These are phyloP conservation scores for Acacia pycnantha DNA, from an alignment of 331 rosid genomes.

Conservation along the genomic window DNA sequence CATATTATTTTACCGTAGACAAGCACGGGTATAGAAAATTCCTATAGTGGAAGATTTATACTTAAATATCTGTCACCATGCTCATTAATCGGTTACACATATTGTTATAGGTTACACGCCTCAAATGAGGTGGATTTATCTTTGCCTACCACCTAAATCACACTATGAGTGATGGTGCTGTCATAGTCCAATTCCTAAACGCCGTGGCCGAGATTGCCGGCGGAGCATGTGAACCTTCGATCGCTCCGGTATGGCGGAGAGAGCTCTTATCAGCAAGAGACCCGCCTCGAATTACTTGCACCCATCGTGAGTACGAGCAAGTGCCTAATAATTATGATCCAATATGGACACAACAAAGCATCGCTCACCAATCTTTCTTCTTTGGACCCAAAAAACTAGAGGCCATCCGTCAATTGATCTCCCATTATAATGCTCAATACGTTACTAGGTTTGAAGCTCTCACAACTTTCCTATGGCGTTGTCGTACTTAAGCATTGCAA, in stretches of 20 bases:
- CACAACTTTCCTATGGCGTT: conserved; percentile 4
- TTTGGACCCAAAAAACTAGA: too few species aligned
- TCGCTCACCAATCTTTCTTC: too few species aligned
- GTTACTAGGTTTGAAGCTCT: neutral
- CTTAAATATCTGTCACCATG: too few species aligned
- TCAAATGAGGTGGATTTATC: conserved; percentile 35
- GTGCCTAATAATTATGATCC: neutral
- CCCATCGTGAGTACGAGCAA: neutral
- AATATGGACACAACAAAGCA: neutral
- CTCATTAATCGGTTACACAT: neutral
- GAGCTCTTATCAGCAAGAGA: neutral
- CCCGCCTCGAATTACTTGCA: neutral
- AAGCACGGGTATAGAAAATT: too few species aligned
- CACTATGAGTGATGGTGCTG: conserved; percentile 16
- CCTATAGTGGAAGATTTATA: too few species aligned
- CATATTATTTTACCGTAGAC: too few species aligned
- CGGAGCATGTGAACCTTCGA: neutral
- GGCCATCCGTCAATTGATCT: too few species aligned
- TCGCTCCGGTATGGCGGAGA: neutral
- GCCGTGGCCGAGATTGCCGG: neutral
- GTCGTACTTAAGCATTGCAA: neutral
- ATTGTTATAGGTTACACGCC: conserved; percentile 6
- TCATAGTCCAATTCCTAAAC: neutral
- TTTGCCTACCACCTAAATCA: neutral
- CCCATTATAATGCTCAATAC: too few species aligned